phyloP scores from a whole-genome alignment of 148 eudicot genomes.

The Silene uniflora region DNA sequence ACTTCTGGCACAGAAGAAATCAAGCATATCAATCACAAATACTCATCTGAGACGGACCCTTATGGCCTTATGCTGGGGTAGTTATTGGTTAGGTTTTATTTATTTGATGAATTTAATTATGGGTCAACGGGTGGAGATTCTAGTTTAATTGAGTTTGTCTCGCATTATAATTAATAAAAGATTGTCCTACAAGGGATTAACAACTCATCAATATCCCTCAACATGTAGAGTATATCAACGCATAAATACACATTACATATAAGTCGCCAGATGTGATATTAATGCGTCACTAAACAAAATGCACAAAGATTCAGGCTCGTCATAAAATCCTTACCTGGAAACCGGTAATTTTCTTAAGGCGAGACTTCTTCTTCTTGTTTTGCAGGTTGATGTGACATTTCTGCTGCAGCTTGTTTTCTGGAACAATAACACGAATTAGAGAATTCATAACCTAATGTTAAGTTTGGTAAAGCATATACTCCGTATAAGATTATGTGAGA shows the following conservation, averaged over 20 bases:
- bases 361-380: conserved; percentile 83
- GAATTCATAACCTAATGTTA: neutral
- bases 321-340: conserved; percentile 55
- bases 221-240: neutral
- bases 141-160: too few relatives aligned
- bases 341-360: conserved; percentile 91
- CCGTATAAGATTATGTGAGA: conserved; percentile 16
- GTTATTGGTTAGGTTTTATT: too few relatives aligned
- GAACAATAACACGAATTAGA: conserved; percentile 1
- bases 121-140: too few relatives aligned
- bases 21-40: neutral
- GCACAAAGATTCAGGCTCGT: neutral
- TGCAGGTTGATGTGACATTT: conserved; percentile 70
- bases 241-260: neutral
- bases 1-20: neutral
- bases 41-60: neutral
- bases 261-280: neutral
- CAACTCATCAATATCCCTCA: neutral
- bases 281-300: neutral
- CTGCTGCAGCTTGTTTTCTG: conserved; percentile 75
- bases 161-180: too few relatives aligned
- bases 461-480: conserved; percentile 1
- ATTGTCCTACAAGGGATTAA: too few relatives aligned
- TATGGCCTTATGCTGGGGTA: too few relatives aligned
- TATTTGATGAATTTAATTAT: too few relatives aligned